phyloP scores from a whole-genome alignment of 306 rosid genomes.

The Medicago arabica region DNA sequence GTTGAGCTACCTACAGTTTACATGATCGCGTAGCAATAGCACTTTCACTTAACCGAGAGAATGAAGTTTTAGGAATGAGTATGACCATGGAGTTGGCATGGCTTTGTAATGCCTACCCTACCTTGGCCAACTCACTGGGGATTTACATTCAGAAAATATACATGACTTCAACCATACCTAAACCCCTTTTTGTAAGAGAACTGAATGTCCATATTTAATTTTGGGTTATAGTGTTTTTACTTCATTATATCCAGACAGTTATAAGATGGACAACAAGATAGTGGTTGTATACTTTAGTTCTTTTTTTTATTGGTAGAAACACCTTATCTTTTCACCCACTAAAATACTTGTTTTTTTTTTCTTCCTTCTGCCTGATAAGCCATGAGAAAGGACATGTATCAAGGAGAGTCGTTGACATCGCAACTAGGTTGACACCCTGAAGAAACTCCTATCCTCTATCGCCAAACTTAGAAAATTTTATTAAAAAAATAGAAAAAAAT shows the following conservation, averaged over 20 bases:
- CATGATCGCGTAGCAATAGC: conserved; percentile 38
- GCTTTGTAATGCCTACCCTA: conserved; percentile 21
- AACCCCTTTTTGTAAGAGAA: conserved; percentile 36
- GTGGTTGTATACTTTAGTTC: conserved; percentile 30
- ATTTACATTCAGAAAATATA: conserved; percentile 1
- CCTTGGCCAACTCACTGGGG: conserved; percentile 24
- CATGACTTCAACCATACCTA: conserved; percentile 15
- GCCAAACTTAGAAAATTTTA: too few species aligned
- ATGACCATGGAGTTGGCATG: conserved; percentile 35
- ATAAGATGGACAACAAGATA: neutral
- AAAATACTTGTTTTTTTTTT: neutral
- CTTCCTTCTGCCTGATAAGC: too few species aligned
- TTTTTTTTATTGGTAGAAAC: conserved; percentile 13
- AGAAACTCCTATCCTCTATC: too few species aligned
- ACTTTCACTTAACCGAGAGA: conserved; percentile 25
- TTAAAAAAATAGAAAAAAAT: too few species aligned
- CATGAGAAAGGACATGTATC: too few species aligned
- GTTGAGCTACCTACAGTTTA: conserved; percentile 25
- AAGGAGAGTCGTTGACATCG: too few species aligned
- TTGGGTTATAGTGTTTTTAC: conserved; percentile 31
- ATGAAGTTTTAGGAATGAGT: conserved; percentile 44
- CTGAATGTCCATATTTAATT: conserved; percentile 31
- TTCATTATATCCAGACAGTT: conserved; percentile 20
- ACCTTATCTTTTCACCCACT: conserved; percentile 1
- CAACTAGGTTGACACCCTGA: too few species aligned